A percentile compares a stretch with the other conserved stretches of the same genome.
These are phyloP conservation scores for Teratosphaeria pseudoeucalypti DNA, from an alignment of 2,329 filamentous ascomycete genomes.

Conservation along the genomic window DNA sequence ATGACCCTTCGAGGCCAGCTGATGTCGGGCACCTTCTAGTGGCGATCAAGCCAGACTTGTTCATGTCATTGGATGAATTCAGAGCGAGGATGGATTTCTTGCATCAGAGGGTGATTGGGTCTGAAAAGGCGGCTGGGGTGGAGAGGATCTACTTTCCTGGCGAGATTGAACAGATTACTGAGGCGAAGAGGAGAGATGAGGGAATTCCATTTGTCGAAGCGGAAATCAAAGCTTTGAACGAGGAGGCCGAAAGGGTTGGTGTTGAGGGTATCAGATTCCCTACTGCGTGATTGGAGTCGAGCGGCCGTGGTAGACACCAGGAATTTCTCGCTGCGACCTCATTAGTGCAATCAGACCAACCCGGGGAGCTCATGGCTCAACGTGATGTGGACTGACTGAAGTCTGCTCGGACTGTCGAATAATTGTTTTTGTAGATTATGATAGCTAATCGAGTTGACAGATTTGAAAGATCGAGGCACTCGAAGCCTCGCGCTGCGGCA, in stretches of 20 bases:
- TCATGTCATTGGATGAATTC: slow-evolving; percentile 25
- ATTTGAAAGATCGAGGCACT: no score
- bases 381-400: no score
- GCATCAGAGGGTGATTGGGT: slow-evolving; percentile 43
- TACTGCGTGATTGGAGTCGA: background rate
- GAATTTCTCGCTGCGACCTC: no score
- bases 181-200: slow-evolving; percentile 30
- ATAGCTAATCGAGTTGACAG: no score
- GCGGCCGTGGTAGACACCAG: no score
- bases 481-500: no score
- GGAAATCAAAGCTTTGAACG: slow-evolving; percentile 41
- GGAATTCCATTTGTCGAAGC: slow-evolving; percentile 42
- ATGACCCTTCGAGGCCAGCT: slow-evolving; percentile 47
- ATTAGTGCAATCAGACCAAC: no score
- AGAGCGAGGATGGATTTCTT: slow-evolving; percentile 45
- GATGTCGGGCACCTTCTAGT: slow-evolving; percentile 29
- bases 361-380: no score
- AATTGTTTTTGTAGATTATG: no score
- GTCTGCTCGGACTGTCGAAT: no score
- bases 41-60: slow-evolving; percentile 28
- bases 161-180: slow-evolving; percentile 44
- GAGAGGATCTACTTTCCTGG: slow-evolving; percentile 49
- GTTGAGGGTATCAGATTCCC: background rate
- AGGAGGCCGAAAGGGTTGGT: slow-evolving; percentile 38
- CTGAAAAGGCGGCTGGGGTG: slow-evolving; percentile 43